Base-by-base conservation (phyloP, 2,329 filamentous ascomycete genomes). In the Dichotomopilus funicola region DNA sequence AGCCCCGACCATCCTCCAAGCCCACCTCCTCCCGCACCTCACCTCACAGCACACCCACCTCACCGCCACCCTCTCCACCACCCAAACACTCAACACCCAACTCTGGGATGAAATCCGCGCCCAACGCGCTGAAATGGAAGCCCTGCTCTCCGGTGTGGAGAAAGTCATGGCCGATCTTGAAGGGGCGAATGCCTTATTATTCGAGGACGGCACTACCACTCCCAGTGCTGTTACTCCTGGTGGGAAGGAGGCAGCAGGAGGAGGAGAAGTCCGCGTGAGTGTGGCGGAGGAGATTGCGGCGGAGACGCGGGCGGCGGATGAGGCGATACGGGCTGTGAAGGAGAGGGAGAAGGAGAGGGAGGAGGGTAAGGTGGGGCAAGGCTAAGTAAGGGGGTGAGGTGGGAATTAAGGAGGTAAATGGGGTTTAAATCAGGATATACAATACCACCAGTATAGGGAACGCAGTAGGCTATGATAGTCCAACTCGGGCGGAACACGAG, bases 51-150 rank as follows among this genome's bases (percentile, higher is more conserved):
- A 78, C 53, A 76, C 75, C 2, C 76, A 78, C 62, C 76, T 86
- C 58, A 81, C 81, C 64, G 80, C 79, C 7, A 73, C 72, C 47
- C 71, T 86, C 37, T 78, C 80, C 64, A 81, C 79, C 27, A 74
- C 74, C 44, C 80, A 84, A 65, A 72, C 75, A 12, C 75, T 78
- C 63, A 86, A 86, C 65, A 76, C 78, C 11, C 71, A 69, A 5
- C 69, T 85, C 13, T 78, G 75, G 56, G 74, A 75, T 44, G 75
- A 77, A 53, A 72, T 86, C 10, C 68, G 70, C 50, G 68, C 66
- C 42, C 83, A 86, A 72, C 74, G 80, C 58, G 70, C 68, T 1
- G 81, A 85, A 69, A 77, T 83, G 38, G 76, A 76, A 53, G 68
- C 66, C 19, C 69, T 86, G 42, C 68, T 83, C 27, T 68, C 62